Conservation (phyloP, 2,329 filamentous ascomycete species). For the Phyllosticta capitalensis region DNA sequence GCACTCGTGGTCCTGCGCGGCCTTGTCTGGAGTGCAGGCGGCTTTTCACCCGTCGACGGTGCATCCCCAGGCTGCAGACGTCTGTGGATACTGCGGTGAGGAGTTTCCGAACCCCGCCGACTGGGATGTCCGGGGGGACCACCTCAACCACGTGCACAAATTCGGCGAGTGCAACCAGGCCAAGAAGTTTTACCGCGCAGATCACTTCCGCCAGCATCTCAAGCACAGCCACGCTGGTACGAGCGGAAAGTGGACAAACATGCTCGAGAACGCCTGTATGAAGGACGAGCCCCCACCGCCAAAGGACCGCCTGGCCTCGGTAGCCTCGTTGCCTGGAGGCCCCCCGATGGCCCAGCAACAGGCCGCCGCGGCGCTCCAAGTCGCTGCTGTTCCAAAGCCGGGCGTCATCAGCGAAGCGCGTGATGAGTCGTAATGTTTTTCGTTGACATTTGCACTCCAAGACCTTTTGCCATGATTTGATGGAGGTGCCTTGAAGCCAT, state of each 20-base stretch:
- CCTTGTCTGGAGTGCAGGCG: conserved; percentile 60
- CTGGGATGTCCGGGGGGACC: conserved; percentile 78
- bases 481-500: neutral
- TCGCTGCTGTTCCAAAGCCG: conserved; percentile 17
- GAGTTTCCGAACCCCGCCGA: conserved; percentile 83
- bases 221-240: conserved; percentile 96
- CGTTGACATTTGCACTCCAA: too few relatives aligned
- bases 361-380: conserved; percentile 18
- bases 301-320: conserved; percentile 29
- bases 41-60: conserved; percentile 77
- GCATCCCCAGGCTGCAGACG: conserved; percentile 55
- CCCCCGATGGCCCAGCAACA: conserved; percentile 11
- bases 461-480: neutral
- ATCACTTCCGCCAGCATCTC: conserved; percentile 95
- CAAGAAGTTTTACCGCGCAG: conserved; percentile 96
- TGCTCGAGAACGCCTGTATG: conserved; percentile 95
- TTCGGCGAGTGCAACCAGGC: conserved; percentile 96
- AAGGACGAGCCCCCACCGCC: conserved; percentile 63
- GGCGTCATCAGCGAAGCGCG: conserved; percentile 30
- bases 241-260: conserved; percentile 98
- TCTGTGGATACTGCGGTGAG: conserved; percentile 90
- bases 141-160: conserved; percentile 87
- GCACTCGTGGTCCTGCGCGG: conserved; percentile 95
- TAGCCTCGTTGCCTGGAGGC: conserved; percentile 21
- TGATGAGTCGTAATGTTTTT: conserved; percentile 23